Evolutionary conservation across 768 basidiomycete genomes (phyloP), one percentile per base, ranked within the genome.

Genomic region (Termitomyces sp.): DNA sequence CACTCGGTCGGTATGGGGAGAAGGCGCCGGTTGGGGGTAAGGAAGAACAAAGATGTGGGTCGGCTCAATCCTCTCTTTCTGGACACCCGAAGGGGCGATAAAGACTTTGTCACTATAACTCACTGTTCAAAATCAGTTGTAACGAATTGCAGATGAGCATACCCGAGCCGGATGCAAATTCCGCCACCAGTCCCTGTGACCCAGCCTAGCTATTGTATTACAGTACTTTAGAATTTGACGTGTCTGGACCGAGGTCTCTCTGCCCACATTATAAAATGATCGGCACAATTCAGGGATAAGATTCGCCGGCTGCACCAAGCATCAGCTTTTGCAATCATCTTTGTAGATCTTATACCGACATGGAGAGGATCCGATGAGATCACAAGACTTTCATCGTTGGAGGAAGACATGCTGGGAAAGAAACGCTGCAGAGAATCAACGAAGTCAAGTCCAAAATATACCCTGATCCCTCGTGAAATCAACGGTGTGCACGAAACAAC

Each of bases 161-260:
- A 89, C 90, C 80, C 85, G 45, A 77, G 70, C 20, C 89, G 82
- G 61, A 93, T 92, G 61, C 83, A 85, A 60, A 91, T 91, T 0
- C 90, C 90, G 27, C 85, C 86, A 6, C 92, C 93, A 2, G 93
- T 95, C 16, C 93, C 93, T 3, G 93, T 95, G 1, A 95, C 93
- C 93, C 93, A 95, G 15, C 93, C 93, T 22, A 95, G 81, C 75
- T 79, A 44, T 27, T 20, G 3, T 74, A 54, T 42, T n/a, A 41
- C 49, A n/a, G 42, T 27, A 54, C 27, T 55, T 65, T 24, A 62
- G 24, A 54, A 27, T 39, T 48, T 18, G 51, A 48, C 7, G 22
- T 45, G 54, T 13, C 20, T 41, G 18, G 5, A 41, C n/a, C 11
- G 20, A 46, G 30, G 33, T 46, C 49, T 6, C 16, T 60, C 47